Evolutionary conservation across 2,329 filamentous ascomycete species (phyloP).

Genomic region (Huntiella moniliformis): DNA sequence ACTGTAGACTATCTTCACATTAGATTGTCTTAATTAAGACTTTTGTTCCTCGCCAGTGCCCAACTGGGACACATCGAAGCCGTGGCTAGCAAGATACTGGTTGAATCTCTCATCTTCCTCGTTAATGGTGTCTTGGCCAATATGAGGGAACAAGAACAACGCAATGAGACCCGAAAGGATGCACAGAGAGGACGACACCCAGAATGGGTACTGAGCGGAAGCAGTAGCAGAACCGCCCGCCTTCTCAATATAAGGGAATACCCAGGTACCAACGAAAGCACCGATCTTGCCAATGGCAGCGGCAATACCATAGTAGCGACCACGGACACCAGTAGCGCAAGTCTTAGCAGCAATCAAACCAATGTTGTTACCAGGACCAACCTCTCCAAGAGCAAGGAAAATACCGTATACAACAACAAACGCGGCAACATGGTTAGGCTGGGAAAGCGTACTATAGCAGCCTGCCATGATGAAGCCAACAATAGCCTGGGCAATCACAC

Average conservation of each 20-base stretch:
- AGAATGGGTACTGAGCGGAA: conserved; percentile 73
- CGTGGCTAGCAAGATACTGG: conserved; percentile 50
- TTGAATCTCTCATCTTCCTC: conserved; percentile 61
- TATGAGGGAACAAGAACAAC: conserved; percentile 51
- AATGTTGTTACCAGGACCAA: conserved; percentile 84
- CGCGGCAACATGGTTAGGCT: conserved; percentile 24
- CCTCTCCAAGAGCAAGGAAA: conserved; percentile 23
- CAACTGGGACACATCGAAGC: conserved; percentile 50
- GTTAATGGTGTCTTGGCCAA: conserved; percentile 72
- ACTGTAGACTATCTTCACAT: no score
- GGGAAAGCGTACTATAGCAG: conserved; percentile 51
- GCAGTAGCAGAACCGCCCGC: conserved; percentile 33
- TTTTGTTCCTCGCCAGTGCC: conserved; percentile 21
- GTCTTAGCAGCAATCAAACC: conserved; percentile 75
- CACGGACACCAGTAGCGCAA: conserved; percentile 71
- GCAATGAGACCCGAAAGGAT: conserved; percentile 45
- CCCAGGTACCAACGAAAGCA: conserved; percentile 71
- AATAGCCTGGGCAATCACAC: conserved; percentile 52
- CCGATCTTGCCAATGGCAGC: conserved; percentile 59
- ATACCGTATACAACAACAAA: conserved; percentile 23
- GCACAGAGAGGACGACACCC: conserved; percentile 60
- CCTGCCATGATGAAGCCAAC: conserved; percentile 83
- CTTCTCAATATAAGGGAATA: conserved; percentile 56
- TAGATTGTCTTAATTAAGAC: neutral
- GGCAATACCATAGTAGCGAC: conserved; percentile 51